Evolutionary conservation across 768 basidiomycete genomes (phyloP).

Genomic region (Boletus sp.): DNA sequence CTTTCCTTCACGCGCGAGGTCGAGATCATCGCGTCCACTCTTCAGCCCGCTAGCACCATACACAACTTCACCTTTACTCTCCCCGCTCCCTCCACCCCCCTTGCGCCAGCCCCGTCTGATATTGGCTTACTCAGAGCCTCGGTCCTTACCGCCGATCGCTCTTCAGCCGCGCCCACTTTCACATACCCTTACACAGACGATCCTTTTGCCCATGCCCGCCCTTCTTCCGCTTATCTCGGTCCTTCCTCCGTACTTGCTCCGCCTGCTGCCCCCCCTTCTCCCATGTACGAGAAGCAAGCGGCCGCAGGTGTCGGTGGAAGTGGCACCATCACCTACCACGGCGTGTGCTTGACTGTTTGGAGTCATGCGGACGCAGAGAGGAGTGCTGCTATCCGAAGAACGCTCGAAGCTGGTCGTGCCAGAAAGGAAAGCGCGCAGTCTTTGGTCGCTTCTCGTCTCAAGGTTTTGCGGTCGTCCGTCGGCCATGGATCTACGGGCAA

Average conservation of each 20-base stretch:
- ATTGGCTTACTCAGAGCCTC: constrained; percentile 62
- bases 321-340: constrained; percentile 69
- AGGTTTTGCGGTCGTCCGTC: constrained; percentile 56
- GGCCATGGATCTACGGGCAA: constrained; percentile 43
- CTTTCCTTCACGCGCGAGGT: constrained; percentile 91
- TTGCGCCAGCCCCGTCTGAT: constrained; percentile 72
- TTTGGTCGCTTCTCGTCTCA: constrained; percentile 64
- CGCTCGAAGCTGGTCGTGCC: constrained; percentile 73
- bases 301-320: constrained; percentile 37
- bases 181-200: constrained; percentile 75
- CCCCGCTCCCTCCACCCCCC: constrained; percentile 71
- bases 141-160: constrained; percentile 65
- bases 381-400: constrained; percentile 78
- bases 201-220: constrained; percentile 64
- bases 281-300: constrained; percentile 33
- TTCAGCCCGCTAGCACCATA: constrained; percentile 89
- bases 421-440: constrained; percentile 82
- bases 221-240: constrained; percentile 78
- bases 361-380: constrained; percentile 91
- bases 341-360: constrained; percentile 94
- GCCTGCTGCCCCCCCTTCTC: constrained; percentile 27
- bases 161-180: constrained; percentile 65
- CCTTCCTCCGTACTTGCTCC: constrained; percentile 62
- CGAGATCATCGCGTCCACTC: constrained; percentile 91
- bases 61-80: constrained; percentile 90